A percentile compares a stretch with the other conserved stretches of the same genome.
Conservation (phyloP, 2,329 filamentous ascomycete species). For the Stromatinia cepivora region DNA sequence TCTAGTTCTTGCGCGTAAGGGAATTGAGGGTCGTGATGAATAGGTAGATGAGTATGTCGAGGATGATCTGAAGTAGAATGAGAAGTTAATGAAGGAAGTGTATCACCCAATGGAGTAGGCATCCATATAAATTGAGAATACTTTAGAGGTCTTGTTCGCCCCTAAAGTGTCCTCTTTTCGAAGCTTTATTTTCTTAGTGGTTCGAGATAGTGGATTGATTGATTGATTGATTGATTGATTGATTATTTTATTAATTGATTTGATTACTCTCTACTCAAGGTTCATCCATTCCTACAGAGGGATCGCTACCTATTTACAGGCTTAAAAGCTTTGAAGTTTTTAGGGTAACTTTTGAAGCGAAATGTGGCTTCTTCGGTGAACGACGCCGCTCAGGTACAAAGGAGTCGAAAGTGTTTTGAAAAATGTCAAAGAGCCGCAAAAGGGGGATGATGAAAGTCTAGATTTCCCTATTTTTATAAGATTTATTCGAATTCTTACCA, state of each 20-base stretch:
- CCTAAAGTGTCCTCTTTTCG: conserved; percentile 35
- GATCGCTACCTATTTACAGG: background rate
- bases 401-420: background rate
- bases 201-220: conserved; percentile 11
- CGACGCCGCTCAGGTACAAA: background rate
- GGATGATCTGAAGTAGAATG: conserved; percentile 31
- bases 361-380: conserved; percentile 19
- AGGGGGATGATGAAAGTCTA: background rate
- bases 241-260: conserved; percentile 2
- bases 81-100: conserved; percentile 39
- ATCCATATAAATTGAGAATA: conserved; percentile 42
- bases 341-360: background rate
- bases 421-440: conserved; percentile 4
- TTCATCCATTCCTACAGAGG: background rate
- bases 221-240: background rate
- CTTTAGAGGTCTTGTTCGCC: conserved; percentile 39
- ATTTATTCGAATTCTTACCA: too few species aligned
- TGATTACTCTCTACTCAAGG: background rate
- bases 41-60: conserved; percentile 33
- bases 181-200: conserved; percentile 3
- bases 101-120: conserved; percentile 44
- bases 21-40: conserved; percentile 38
- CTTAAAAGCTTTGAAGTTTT: background rate
- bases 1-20: conserved; percentile 40
- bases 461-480: too few species aligned